Base-by-base conservation (phyloP, 495 filamentous ascomycete genomes). In the Schizothecium vesticola region DNA sequence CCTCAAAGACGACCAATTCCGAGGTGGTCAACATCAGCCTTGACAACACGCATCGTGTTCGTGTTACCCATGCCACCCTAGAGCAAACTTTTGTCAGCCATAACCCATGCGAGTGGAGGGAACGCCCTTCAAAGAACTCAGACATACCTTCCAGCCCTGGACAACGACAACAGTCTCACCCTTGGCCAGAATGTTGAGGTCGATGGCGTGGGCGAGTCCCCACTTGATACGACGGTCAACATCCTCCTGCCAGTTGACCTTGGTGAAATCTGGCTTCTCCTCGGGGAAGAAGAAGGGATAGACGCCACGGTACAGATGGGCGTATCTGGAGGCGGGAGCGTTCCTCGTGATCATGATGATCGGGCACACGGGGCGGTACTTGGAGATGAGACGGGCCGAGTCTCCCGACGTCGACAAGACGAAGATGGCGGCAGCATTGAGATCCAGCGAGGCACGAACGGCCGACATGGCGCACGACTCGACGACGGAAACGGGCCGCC, bases 341-440 rank as follows among this genome's bases (percentile, higher is more conserved):
- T 91, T 97, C 67, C 96, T 89, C 67, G 93, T 96, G 72, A 99
- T 90, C 95, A 97, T 99, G 83, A 99, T 90, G 79, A 99, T 97
- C 63, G 95, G 95, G 88, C 95, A 97, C 63, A 97, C 93, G 28
- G 95, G 95, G 74, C 95, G 90, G 83, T 98, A 99, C 85, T 99
- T 99, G 80, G 95, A 96, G 69, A 98, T 84, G 56, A 97, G 87
- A 73, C 95, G 92, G 70, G 95, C 95, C 68, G 94, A 96, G 71
- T 89, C 89, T 72, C 95, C 95, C 7, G 83, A 93, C 23, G 95
- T 99, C 70, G 93, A 96, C 68, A 99, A 83, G 65, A 97, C 93
- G 71, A 99, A 86, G 76, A 99, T 97, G 72, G 91, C 94, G 70
- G 93, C 92, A 59, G 95, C 95, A 76, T 96, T 97, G 80, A 98